Conservation (phyloP, 192 early-diverging fungal genomes). For the Oehlia diaphana region DNA sequence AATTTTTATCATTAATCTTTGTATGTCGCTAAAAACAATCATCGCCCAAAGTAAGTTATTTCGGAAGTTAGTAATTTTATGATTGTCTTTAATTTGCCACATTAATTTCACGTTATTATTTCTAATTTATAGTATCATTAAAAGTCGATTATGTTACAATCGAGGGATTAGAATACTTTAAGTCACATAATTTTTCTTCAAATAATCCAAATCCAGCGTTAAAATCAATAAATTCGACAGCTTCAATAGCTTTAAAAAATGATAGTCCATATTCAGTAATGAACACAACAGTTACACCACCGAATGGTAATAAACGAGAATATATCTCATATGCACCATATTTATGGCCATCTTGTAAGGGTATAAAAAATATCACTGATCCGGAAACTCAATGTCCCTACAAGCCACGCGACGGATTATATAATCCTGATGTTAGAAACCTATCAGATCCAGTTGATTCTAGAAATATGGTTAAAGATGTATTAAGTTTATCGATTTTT, state of each 20-base stretch:
- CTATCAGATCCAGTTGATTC: slow-evolving; percentile 15
- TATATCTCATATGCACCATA: slow-evolving; percentile 24
- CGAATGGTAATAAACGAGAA: slow-evolving; percentile 4
- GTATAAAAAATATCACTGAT: not conserved
- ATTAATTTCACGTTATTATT: no score
- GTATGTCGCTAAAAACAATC: not conserved
- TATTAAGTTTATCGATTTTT: not conserved
- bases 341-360: not conserved
- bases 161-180: not conserved
- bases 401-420: not conserved
- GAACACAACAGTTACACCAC: not conserved
- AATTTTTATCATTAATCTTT: not conserved
- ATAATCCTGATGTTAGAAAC: not conserved
- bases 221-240: not conserved
- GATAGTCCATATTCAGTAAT: slow-evolving; percentile 8
- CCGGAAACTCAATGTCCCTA: slow-evolving; percentile 8
- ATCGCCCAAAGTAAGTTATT: not conserved
- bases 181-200: not conserved
- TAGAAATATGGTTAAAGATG: not conserved
- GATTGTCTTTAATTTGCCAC: no score
- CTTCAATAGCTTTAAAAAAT: not conserved
- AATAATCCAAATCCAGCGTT: slow-evolving; percentile 1
- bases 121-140: not conserved
- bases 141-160: not conserved
- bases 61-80: not conserved